Evolutionary conservation across 2,329 filamentous ascomycete species (phyloP).

Genomic region (Epichloe sylvatica): DNA sequence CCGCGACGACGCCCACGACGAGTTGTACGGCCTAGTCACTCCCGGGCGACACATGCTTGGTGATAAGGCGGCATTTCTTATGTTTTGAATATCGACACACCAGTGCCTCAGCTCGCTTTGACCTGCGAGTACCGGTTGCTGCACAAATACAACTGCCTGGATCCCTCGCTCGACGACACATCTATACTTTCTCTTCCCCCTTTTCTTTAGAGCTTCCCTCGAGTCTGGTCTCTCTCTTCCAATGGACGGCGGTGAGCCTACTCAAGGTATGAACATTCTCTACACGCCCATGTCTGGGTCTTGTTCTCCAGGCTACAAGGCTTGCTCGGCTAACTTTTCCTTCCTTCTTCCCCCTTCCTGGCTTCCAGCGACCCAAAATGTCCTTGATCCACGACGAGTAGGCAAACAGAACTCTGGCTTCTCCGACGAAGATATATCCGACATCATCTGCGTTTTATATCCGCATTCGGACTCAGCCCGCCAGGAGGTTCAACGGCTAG

Average conservation of each 20-base stretch:
- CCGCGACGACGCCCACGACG: neutral
- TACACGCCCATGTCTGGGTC: no score
- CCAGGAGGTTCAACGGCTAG: constrained; percentile 47
- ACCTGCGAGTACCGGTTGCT: neutral
- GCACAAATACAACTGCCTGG: neutral
- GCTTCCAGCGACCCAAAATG: constrained; percentile 18
- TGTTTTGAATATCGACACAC: neutral
- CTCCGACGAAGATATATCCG: constrained; percentile 66
- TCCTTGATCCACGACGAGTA: constrained; percentile 65
- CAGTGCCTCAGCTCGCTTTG: neutral
- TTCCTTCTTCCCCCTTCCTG: neutral
- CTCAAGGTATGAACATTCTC: constrained; percentile 21
- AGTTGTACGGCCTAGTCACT: neutral
- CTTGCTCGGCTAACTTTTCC: neutral
- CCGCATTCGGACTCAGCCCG: constrained; percentile 62
- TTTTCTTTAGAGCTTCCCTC: neutral
- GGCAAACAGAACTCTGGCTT: constrained; percentile 74
- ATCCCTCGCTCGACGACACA: neutral
- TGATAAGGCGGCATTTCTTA: neutral
- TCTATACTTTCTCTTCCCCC: neutral
- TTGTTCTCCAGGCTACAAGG: neutral
- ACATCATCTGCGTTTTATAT: constrained; percentile 80
- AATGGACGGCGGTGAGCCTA: constrained; percentile 32
- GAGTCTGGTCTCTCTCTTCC: constrained; percentile 18
- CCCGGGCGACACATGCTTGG: neutral